Evolutionary conservation across 1,139 yeast species (phyloP).

Genomic region (Zygosaccharomyces sapae): DNA sequence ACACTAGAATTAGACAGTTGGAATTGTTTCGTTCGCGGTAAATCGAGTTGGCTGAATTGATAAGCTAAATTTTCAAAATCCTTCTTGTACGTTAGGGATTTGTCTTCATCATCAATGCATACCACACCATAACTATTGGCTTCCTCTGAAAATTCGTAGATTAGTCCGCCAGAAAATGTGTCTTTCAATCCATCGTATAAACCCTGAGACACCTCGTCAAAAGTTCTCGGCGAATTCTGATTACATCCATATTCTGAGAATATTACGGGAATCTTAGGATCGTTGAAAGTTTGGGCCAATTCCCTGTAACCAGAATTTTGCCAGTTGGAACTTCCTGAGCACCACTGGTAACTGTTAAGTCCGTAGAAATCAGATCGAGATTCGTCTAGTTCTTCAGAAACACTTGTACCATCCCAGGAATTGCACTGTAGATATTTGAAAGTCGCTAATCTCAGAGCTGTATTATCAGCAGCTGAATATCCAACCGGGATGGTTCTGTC

Average conservation of each 20-base stretch:
- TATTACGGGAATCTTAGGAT: slow-evolving; percentile 70
- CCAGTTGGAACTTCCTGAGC: slow-evolving; percentile 68
- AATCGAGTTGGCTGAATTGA: slow-evolving; percentile 43
- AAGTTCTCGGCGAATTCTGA: slow-evolving; percentile 57
- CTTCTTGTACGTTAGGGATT: slow-evolving; percentile 41
- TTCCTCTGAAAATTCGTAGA: slow-evolving; percentile 72
- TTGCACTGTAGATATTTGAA: slow-evolving; percentile 82
- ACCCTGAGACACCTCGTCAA: slow-evolving; percentile 64
- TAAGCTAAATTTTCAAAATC: slow-evolving; percentile 57
- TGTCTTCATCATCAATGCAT: slow-evolving; percentile 42
- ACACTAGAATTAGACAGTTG: slow-evolving; percentile 39
- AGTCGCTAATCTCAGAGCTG: slow-evolving; percentile 63
- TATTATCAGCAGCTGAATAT: slow-evolving; percentile 87
- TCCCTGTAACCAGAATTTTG: slow-evolving; percentile 63
- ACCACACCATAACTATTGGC: slow-evolving; percentile 69
- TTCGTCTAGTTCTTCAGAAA: slow-evolving; percentile 48
- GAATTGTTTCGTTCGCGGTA: slow-evolving; percentile 42
- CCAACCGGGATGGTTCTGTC: slow-evolving; percentile 85
- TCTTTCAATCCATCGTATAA: slow-evolving; percentile 49
- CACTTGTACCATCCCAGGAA: slow-evolving; percentile 37
- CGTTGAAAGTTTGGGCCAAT: slow-evolving; percentile 55
- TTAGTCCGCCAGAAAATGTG: slow-evolving; percentile 71
- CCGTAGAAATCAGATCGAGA: slow-evolving; percentile 85
- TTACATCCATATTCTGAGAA: slow-evolving; percentile 85
- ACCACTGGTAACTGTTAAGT: slow-evolving; percentile 89